phyloP scores from a whole-genome alignment of 441 rosid species.

The Eutrema salsugineum region DNA sequence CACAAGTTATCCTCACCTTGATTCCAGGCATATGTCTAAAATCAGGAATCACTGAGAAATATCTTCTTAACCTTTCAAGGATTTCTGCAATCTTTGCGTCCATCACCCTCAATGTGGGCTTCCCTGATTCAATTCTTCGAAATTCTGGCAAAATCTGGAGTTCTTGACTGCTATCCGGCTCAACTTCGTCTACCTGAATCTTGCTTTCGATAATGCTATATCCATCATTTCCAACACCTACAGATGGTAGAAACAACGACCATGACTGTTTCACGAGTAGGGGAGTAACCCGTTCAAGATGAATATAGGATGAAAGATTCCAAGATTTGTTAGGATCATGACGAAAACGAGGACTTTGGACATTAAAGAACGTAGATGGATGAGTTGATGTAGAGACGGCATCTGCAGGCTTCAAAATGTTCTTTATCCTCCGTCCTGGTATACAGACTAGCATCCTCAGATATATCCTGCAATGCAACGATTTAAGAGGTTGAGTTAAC shows the following conservation, averaged over 20 bases:
- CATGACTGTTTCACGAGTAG: conserved; percentile 81
- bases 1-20: conserved; percentile 68
- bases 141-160: conserved; percentile 38
- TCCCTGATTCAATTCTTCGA: conserved; percentile 38
- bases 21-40: conserved; percentile 70
- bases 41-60: conserved; percentile 88
- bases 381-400: conserved; percentile 65
- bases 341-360: conserved; percentile 55
- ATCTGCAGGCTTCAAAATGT: conserved; percentile 68
- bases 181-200: conserved; percentile 42
- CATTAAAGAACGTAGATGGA: conserved; percentile 59
- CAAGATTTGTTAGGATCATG: conserved; percentile 57
- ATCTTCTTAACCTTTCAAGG: conserved; percentile 62
- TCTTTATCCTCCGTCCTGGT: conserved; percentile 76
- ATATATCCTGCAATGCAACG: conserved; percentile 63
- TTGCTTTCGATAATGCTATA: conserved; percentile 49
- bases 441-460: conserved; percentile 80
- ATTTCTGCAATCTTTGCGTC: conserved; percentile 76
- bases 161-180: conserved; percentile 35
- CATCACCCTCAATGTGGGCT: conserved; percentile 71
- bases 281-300: conserved; percentile 57
- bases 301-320: conserved; percentile 60
- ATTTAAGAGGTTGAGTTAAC: conserved; percentile 8
- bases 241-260: conserved; percentile 68
- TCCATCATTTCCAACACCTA: conserved; percentile 42